A percentile compares a stretch with the other conserved stretches of the same genome.
Conservation (phyloP, 805 yeast genomes). For the Candida nemodendra region DNA sequence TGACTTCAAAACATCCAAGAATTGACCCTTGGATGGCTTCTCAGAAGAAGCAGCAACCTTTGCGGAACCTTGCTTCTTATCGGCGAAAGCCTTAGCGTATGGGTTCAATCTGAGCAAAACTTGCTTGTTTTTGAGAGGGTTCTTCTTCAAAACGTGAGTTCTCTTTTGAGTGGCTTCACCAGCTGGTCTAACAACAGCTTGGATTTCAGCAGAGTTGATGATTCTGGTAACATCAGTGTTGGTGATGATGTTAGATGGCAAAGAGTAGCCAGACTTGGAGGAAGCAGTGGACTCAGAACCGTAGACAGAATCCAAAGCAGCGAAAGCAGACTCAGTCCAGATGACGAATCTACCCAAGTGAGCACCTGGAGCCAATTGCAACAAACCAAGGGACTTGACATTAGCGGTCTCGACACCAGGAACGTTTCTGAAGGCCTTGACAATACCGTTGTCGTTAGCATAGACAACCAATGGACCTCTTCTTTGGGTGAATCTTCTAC, state of each 20-base stretch:
- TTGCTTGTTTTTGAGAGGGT: constrained; percentile 99
- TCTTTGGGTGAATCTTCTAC: constrained; percentile 99
- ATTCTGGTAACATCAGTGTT: constrained; percentile 95
- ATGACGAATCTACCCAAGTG: constrained; percentile 99
- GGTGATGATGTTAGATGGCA: constrained; percentile 92
- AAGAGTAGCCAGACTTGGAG: constrained; percentile 82
- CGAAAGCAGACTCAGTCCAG: constrained; percentile 99
- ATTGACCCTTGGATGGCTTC: constrained; percentile 70
- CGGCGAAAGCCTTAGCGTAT: constrained; percentile 95
- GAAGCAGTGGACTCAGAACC: constrained; percentile 86
- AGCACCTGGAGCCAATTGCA: constrained; percentile 99
- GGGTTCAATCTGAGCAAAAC: constrained; percentile 98
- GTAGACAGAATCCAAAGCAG: constrained; percentile 95
- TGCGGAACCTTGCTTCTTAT: constrained; percentile 82
- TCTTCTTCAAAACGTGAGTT: constrained; percentile 95
- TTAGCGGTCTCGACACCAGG: constrained; percentile 99
- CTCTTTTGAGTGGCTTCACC: constrained; percentile 93
- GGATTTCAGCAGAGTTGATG: constrained; percentile 99
- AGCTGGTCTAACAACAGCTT: constrained; percentile 95
- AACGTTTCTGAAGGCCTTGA: constrained; percentile 98
- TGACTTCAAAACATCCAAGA: constrained; percentile 65
- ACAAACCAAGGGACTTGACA: constrained; percentile 88
- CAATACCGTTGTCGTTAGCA: constrained; percentile 96
- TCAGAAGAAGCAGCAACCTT: constrained; percentile 66
- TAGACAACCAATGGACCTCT: constrained; percentile 99